Evolutionary conservation across 768 basidiomycete species (phyloP), one percentile per base, ranked within the genome.

Genomic region (Amanita subjunquillea): DNA sequence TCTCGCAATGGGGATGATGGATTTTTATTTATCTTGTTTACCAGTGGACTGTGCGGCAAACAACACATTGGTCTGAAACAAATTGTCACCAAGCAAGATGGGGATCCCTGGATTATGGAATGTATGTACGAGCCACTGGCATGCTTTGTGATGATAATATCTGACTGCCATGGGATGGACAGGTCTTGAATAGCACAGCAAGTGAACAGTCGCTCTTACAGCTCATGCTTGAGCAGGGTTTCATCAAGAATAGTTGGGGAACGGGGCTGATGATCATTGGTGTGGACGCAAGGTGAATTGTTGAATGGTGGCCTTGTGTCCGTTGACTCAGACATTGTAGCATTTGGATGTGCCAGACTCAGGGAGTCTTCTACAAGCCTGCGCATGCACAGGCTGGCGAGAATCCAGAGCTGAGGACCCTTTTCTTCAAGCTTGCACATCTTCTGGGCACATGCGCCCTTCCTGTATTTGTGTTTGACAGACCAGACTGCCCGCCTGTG

Each of bases 401-500:
- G 9, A 47, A 47, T 22, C 12, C 45, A 2, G 29, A 15, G 29
- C 45, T 47, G 6, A 10, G 17, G 34, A n/a, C n/a, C n/a, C n/a
- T n/a, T n/a, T n/a, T n/a, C 29, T 47, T 17, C 34, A 47, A 47
- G 34, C 45, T 47, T 5, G 27, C 34, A 2, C 27, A 15, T 4
- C 76, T 96, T 3, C 78, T 89, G 63, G 77, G 75, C 51, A 74
- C 81, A 3, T 91, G 91, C 0, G 75, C 95, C 10, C 93, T n/a
- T n/a, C n/a, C n/a, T n/a, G n/a, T n/a, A n/a, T n/a, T 95, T 64
- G 88, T 95, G 2, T 95, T 95, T 61, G 91, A 96, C 66, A 92
- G 92, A 0, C 87, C 87, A 0, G 77, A 82, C 54, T 78, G 92
- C 55, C 92, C 92, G 2, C 76, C 79, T 20, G 65, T 85, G 57